A percentile compares a stretch with the other conserved stretches of the same genome.
phyloP scores from a whole-genome alignment of 108 stramenopile genomes.

The Skeletonema tropicum region DNA sequence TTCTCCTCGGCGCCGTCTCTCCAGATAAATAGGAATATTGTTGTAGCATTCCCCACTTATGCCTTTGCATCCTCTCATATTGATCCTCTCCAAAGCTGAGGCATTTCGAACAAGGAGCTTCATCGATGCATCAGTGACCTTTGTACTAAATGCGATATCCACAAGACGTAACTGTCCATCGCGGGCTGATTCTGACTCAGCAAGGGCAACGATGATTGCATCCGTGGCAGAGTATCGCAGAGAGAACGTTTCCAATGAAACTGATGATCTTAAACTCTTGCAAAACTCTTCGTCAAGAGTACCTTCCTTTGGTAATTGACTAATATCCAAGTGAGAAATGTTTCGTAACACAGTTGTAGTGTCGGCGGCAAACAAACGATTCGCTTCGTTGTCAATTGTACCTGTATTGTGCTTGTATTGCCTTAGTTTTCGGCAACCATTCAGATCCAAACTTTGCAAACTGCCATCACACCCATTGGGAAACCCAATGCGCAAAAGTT shows the following conservation, averaged over 20 bases:
- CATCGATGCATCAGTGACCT: conserved; percentile 8
- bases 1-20: conserved; percentile 8
- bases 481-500: not conserved
- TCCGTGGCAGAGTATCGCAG: conserved; percentile 9
- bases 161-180: conserved; percentile 11
- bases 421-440: not conserved
- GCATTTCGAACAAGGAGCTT: conserved; percentile 2
- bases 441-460: conserved; percentile 3
- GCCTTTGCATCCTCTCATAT: conserved; percentile 18
- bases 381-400: not conserved
- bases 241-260: conserved; percentile 4
- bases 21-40: conserved; percentile 3
- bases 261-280: conserved; percentile 5
- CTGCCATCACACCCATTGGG: not conserved
- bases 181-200: conserved; percentile 4
- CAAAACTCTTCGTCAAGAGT: conserved; percentile 8
- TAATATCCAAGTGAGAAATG: conserved; percentile 7
- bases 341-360: not conserved
- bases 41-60: conserved; percentile 14
- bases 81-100: conserved; percentile 10
- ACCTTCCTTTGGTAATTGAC: conserved; percentile 2
- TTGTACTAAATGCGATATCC: conserved; percentile 13
- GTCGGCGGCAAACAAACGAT: not conserved
- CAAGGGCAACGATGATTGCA: conserved; percentile 14
- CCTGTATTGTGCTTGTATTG: not conserved